Evolutionary conservation across 2,329 filamentous ascomycete species (phyloP).

Genomic region (Scytalidium lignicola): DNA sequence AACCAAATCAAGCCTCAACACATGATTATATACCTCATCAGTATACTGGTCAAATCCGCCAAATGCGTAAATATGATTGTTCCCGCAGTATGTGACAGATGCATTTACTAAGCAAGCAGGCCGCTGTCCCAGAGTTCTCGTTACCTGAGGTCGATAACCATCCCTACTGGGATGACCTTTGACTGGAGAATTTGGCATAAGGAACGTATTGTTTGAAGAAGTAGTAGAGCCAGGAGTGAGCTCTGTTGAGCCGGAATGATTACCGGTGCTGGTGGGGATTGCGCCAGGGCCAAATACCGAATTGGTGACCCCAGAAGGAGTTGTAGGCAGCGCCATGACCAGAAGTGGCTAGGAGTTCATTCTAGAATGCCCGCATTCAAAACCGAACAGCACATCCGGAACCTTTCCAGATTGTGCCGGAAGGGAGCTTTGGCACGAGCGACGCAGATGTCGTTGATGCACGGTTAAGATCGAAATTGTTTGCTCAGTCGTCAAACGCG

Average conservation of each 20-base stretch:
- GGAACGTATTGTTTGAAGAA: conserved; percentile 72
- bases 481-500: neutral
- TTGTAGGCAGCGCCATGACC: conserved; percentile 41
- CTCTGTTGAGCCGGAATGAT: conserved; percentile 12
- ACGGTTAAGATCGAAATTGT: neutral
- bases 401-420: conserved; percentile 7
- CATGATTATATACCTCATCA: conserved; percentile 98
- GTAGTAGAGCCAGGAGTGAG: conserved; percentile 43
- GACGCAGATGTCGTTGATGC: neutral
- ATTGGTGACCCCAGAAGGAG: conserved; percentile 33
- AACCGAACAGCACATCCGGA: conserved; percentile 42
- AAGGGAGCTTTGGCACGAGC: neutral
- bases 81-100: conserved; percentile 96
- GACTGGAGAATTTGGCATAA: conserved; percentile 82
- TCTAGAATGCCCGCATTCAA: conserved; percentile 19
- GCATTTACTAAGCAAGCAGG: conserved; percentile 96
- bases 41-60: conserved; percentile 98
- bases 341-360: conserved; percentile 20
- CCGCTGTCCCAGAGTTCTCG: conserved; percentile 69
- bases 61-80: conserved; percentile 97
- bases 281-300: conserved; percentile 44
- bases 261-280: conserved; percentile 7
- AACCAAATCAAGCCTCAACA: conserved; percentile 79
- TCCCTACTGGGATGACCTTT: conserved; percentile 62
- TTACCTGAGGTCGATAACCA: conserved; percentile 80